phyloP scores from a whole-genome alignment of 1,139 yeast species.

The Taiozyma sp. region DNA sequence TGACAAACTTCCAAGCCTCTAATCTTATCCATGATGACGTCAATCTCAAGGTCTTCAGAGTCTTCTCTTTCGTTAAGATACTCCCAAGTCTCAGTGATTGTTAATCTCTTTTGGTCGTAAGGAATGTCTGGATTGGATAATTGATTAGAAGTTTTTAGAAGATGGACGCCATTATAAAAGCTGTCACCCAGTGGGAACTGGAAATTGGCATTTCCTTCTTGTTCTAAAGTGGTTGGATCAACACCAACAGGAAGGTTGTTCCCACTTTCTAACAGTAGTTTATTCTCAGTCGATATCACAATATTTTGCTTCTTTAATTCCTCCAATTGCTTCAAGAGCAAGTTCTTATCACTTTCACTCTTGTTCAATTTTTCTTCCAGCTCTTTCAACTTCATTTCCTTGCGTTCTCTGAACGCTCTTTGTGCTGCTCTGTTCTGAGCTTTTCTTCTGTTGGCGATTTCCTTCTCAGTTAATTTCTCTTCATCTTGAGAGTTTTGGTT shows the following conservation, averaged over 20 bases:
- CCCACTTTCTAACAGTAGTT: slow-evolving; percentile 33
- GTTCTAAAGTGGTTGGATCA: slow-evolving; percentile 14
- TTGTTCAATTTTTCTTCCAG: slow-evolving; percentile 54
- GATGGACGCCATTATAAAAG: not conserved
- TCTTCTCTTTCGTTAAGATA: slow-evolving; percentile 49
- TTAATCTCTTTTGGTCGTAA: slow-evolving; percentile 41
- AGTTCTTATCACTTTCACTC: slow-evolving; percentile 56
- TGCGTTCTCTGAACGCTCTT: slow-evolving; percentile 83
- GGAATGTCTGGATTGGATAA: slow-evolving; percentile 14
- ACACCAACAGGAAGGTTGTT: not conserved
- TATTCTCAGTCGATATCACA: slow-evolving; percentile 55
- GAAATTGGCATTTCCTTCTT: not conserved
- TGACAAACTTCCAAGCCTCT: slow-evolving; percentile 74
- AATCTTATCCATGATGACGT: slow-evolving; percentile 50
- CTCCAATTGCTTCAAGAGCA: slow-evolving; percentile 50
- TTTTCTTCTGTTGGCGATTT: slow-evolving; percentile 32
- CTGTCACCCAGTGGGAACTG: not conserved
- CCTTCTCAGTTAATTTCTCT: slow-evolving; percentile 17
- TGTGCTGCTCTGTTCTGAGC: slow-evolving; percentile 91
- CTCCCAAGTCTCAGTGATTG: slow-evolving; percentile 83
- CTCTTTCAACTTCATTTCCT: slow-evolving; percentile 69
- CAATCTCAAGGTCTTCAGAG: slow-evolving; percentile 51
- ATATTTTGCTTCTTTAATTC: slow-evolving; percentile 48
- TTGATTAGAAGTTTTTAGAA: slow-evolving; percentile 10
- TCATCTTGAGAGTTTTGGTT: slow-evolving; percentile 1